Evolutionary conservation across 441 rosid species (phyloP).

Genomic region (Pelargonium exstipulatum): DNA sequence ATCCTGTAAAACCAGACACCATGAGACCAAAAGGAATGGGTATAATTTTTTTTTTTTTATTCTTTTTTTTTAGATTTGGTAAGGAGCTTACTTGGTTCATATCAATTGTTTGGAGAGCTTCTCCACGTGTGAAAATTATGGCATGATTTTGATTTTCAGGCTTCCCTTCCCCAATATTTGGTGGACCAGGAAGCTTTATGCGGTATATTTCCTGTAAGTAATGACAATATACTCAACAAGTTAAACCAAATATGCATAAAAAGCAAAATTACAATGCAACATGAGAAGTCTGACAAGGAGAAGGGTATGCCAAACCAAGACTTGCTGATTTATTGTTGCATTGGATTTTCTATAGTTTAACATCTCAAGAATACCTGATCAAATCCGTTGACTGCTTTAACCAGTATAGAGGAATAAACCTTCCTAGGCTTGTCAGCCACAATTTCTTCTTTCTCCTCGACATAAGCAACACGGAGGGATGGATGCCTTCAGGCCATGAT

Average conservation of each 20-base stretch:
- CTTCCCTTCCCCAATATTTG: conserved; percentile 96
- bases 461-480: conserved; percentile 91
- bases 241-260: not conserved
- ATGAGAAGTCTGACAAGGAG: not conserved
- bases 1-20: conserved; percentile 51
- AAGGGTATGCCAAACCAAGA: not conserved
- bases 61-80: conserved; percentile 12
- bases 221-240: conserved; percentile 10
- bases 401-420: conserved; percentile 78
- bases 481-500: conserved; percentile 57
- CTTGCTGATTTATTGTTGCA: not conserved
- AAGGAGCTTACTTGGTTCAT: conserved; percentile 80
- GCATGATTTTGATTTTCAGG: conserved; percentile 99
- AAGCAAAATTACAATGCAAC: not conserved
- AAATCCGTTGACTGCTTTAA: conserved; percentile 67
- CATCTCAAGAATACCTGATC: conserved; percentile 57
- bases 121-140: conserved; percentile 90
- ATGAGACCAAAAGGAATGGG: conserved; percentile 20
- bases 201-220: conserved; percentile 72
- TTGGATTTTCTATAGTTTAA: conserved; percentile 4
- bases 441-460: conserved; percentile 90
- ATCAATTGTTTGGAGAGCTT: conserved; percentile 94
- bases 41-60: conserved; percentile 13
- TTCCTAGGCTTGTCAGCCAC: conserved; percentile 31
- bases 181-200: conserved; percentile 91